Base-by-base conservation (phyloP, 805 yeast species). In the Citeromyces nyonsensis region DNA sequence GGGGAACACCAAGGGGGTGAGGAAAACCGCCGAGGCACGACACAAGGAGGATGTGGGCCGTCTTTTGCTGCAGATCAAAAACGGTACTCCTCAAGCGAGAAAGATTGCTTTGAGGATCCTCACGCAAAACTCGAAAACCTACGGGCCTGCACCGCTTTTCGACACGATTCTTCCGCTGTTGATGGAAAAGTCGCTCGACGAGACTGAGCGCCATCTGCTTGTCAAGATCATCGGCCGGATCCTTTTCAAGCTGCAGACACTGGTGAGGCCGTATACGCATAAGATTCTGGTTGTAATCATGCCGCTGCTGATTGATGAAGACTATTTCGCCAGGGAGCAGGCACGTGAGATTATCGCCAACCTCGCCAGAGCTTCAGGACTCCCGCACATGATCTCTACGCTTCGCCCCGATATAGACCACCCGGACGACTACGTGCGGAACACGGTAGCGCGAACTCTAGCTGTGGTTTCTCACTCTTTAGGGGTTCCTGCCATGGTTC, bases 391-490 rank as follows among this genome's bases (percentile, higher is more conserved):
- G 70, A 70, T 91, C n/a, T 61, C 83, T 1, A 68, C 75, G 1
- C 56, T 88, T 48, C 61, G 94, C 34, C 83, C 91, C 0, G 93
- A 84, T 49, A 66, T 91, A 29, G 94, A 80, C 41, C 73, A 79
- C 43, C 65, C 65, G 7, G 95, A 86, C 45, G 95, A 85, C 42
- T 75, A 73, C 42, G 74, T 80, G 6, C 59, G 95, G 33, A 77
- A 78, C 42, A 60, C 73, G 1, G 76, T 93, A 0, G 69, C 95
- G 0, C 59, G 88, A 35, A 70, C 85, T 1, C 61, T 86, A 49
- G 95, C 96, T 0, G 79, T 84, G 4, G 84, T 80, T 2, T 85
- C 93, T 0, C 69, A 72, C 30, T 69, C 95, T 0, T 49, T 86
- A 25, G 95, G 96, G 1, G 57, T 84, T 6, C 73, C 67, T 2